Evolutionary conservation across 305 asterid genomes (phyloP).

Genomic region (Rubia peregrina): DNA sequence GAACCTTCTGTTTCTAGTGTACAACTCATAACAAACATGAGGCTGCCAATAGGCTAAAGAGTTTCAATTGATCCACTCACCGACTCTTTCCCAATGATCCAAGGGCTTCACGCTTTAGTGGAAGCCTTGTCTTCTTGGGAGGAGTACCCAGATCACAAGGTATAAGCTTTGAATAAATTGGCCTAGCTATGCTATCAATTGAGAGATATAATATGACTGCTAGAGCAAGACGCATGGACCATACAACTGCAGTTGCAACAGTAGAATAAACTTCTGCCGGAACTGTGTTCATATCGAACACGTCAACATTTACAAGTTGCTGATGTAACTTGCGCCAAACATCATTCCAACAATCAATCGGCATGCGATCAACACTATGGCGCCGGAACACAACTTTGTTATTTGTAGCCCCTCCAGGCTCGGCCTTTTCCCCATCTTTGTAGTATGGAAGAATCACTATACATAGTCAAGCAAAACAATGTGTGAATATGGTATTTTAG

Average conservation of each 20-base stretch:
- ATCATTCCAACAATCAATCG: conserved; percentile 95
- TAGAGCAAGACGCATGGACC: conserved; percentile 98
- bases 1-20: neutral
- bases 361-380: conserved; percentile 86
- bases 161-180: conserved; percentile 77
- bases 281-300: conserved; percentile 58
- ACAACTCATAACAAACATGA: neutral
- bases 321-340: conserved; percentile 95
- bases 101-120: conserved; percentile 54
- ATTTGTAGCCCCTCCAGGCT: conserved; percentile 34
- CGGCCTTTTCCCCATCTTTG: conserved; percentile 50
- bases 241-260: conserved; percentile 84
- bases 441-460: conserved; percentile 84
- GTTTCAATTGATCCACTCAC: conserved; percentile 35
- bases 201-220: conserved; percentile 68
- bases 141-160: conserved; percentile 92
- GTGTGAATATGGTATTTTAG: conserved; percentile 11
- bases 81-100: conserved; percentile 97
- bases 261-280: conserved; percentile 73
- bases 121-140: conserved; percentile 50
- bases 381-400: conserved; percentile 68
- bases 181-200: conserved; percentile 81
- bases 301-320: conserved; percentile 90
- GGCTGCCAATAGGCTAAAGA: neutral
- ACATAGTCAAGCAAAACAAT: conserved; percentile 20